Base-by-base conservation (phyloP, 768 basidiomycete species). In the Roridomyces roridus region DNA sequence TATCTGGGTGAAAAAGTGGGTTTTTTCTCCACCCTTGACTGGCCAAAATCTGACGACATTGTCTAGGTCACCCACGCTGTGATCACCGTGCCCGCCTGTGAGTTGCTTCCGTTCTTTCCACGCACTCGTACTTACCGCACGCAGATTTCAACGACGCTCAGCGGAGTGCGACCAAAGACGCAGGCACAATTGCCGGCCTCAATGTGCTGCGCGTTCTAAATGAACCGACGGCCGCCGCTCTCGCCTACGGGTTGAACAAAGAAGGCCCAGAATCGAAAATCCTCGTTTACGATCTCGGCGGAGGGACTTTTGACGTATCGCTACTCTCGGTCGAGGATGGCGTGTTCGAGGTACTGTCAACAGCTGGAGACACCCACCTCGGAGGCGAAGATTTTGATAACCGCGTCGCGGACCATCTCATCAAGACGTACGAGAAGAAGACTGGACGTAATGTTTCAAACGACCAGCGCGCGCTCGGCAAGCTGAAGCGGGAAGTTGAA, bases 371-470 rank as follows among this genome's bases (percentile, higher is more conserved):
- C 75, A 88, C 86, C 55, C 85, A 88, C 68, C 77, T 89, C 46
- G 88, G 88, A 65, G 88, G 87, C 60, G 86, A 87, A 70, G 88
- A 88, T 71, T 83, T 84, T 65, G 88, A 90, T 74, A 89, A 89
- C 79, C 81, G 85, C 53, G 80, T 90, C 64, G 84, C 89, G 57
- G 85, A 89, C 63, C 80, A 86, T 77, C 79, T 91, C 70, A 80
- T 86, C 74, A 81, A 82, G 72, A 75, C 76, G 67, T 89, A 88
- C 82, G 81, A 86, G 79, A 77, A 80, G 70, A 89, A 88, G 81
- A 82, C 80, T 59, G 87, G 85, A 63, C 73, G 70, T 46, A 84
- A 89, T 66, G 79, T 87, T 61, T 78, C 78, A 36, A 74, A 74
- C 68, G 86, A 89, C 74, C 75, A 82, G 55, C 79, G 86, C 48